These are phyloP conservation scores for Leptographium radiaticola DNA, from an alignment of 2,329 filamentous ascomycete genomes.

Conservation along the genomic window DNA sequence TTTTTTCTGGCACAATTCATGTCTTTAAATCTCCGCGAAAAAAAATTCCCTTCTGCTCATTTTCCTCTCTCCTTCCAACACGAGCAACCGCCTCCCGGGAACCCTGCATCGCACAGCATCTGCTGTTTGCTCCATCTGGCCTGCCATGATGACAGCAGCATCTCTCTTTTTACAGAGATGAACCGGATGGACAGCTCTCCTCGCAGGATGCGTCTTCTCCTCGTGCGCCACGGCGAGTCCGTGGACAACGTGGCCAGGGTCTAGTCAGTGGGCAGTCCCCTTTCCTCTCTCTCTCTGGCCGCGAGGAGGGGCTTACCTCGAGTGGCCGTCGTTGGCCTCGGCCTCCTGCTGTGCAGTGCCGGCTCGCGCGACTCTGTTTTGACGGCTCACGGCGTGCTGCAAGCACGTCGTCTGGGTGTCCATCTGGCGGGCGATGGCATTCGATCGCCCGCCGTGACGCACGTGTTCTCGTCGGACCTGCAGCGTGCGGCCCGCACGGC, in stretches of 20 bases:
- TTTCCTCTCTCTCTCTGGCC: too few relatives aligned
- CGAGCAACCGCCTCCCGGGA: too few relatives aligned
- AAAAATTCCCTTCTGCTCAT: background rate
- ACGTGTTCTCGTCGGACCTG: slow-evolving; percentile 58
- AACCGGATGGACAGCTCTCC: background rate
- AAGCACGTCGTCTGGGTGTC: slow-evolving; percentile 57
- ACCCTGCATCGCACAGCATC: too few relatives aligned
- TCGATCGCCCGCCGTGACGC: slow-evolving; percentile 14
- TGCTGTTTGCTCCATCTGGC: background rate
- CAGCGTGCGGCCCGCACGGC: slow-evolving; percentile 63
- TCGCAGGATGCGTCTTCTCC: slow-evolving; percentile 44
- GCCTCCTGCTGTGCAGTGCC: slow-evolving; percentile 36
- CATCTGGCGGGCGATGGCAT: slow-evolving; percentile 33
- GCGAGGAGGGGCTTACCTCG: too few relatives aligned
- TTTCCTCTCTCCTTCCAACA: too few relatives aligned
- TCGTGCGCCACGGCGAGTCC: slow-evolving; percentile 81
- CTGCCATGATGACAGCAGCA: background rate
- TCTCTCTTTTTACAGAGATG: background rate
- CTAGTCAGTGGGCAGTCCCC: slow-evolving; percentile 38
- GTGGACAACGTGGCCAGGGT: slow-evolving; percentile 75
- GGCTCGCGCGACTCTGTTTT: slow-evolving; percentile 69
- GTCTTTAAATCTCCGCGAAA: too few relatives aligned
- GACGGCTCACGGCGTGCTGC: slow-evolving; percentile 69
- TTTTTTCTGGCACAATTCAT: too few relatives aligned
- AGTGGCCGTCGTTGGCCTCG: background rate